Evolutionary conservation across 805 yeast species (phyloP), one percentile per base, ranked within the genome.

Genomic region (Myxozyma vanderwaltii): DNA sequence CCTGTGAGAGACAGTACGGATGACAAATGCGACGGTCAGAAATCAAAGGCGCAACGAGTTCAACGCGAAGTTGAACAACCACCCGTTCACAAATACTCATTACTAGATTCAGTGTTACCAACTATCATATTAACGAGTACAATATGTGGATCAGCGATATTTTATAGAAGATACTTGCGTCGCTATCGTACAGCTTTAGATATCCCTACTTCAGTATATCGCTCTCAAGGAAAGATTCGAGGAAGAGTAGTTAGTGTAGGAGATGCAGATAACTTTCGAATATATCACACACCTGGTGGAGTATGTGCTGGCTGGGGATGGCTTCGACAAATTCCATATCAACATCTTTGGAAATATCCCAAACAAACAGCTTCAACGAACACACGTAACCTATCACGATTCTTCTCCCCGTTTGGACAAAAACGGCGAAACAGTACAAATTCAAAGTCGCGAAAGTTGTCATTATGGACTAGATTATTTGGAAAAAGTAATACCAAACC

Each of bases 281-380:
- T 94, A 64, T 94, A 79, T 70, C 99, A 94, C 71, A 84, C 95
- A 0, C 99, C 99, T 0, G 98, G 98, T 2, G 98, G 99, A 0
- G 61, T 79, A 0, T 68, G 85, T 1, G 82, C 86, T 1, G 99
- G 99, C 0, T 94, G 99, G 99, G 91, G 95, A 12, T 89, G 96
- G 96, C 70, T 89, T 24, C 76, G 99, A 35, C 65, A 72, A 12
- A 77, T 83, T 0, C 98, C 98, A 12, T 57, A 31, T 45, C 47
- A 48, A 31, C 51, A 51, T 27, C 12, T 46, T 35, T 52, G 64
- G 54, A 26, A 38, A 29, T 19, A 38, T n/a, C 21, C 43, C 43
- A 38, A 38, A 21, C 43, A n/a, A 19, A 2, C 38, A 35, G 13
- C 38, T 3, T 35, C 38, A 35, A 35, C 38, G 13, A 13, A n/a